Conservation (phyloP, 176 grass and related monocot genomes). For the Puccinellia tenuiflora region DNA sequence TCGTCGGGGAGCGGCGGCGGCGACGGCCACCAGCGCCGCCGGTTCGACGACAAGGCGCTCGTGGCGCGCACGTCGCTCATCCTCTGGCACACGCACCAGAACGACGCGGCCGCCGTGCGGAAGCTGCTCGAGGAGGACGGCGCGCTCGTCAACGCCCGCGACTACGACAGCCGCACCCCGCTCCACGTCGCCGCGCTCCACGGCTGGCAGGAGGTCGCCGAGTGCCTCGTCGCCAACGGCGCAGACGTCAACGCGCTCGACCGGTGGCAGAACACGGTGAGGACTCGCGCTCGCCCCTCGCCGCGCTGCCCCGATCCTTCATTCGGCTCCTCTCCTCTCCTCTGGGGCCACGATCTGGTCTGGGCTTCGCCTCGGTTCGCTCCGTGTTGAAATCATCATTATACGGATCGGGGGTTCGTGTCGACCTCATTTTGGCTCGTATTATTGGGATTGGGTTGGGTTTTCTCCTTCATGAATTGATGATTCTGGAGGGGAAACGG, state of each 20-base stretch:
- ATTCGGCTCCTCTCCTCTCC: too few relatives aligned
- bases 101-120: constrained; percentile 68
- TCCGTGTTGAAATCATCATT: background rate
- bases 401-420: background rate
- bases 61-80: constrained; percentile 92
- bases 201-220: constrained; percentile 77
- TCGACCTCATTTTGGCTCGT: background rate
- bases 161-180: constrained; percentile 95
- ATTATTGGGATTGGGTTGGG: background rate
- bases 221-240: constrained; percentile 71
- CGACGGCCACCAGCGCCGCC: constrained; percentile 27
- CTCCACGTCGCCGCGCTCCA: constrained; percentile 96
- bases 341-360: background rate
- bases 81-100: constrained; percentile 99
- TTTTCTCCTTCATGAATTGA: background rate
- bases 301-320: background rate
- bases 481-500: background rate
- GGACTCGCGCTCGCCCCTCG: background rate
- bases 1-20: constrained; percentile 44
- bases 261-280: constrained; percentile 97
- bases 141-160: constrained; percentile 78
- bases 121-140: constrained; percentile 92
- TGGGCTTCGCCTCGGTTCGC: background rate
- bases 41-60: constrained; percentile 73
- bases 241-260: constrained; percentile 95